phyloP scores from a whole-genome alignment of 768 basidiomycete genomes.

The Podaxis mareebaensis region DNA sequence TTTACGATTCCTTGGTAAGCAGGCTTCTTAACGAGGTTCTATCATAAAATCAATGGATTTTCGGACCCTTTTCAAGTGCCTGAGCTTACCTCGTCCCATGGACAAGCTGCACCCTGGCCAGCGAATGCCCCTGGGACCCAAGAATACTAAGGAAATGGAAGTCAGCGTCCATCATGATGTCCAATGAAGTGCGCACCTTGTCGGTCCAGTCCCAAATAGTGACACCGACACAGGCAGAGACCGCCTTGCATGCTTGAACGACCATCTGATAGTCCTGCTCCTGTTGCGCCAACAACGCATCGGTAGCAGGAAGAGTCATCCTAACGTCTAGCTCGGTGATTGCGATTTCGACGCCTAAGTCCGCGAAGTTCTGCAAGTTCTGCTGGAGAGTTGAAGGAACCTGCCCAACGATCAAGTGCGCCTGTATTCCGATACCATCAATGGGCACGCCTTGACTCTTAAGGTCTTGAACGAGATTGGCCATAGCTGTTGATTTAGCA shows the following conservation, averaged over 20 bases:
- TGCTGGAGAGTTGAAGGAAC: constrained; percentile 47
- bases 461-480: constrained; percentile 48
- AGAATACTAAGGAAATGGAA: constrained; percentile 29
- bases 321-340: constrained; percentile 67
- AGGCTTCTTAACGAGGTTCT: background rate
- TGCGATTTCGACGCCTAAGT: constrained; percentile 62
- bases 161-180: background rate
- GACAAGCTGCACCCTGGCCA: constrained; percentile 37
- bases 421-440: constrained; percentile 58
- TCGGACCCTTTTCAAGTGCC: background rate
- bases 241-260: constrained; percentile 49
- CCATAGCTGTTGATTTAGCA: constrained; percentile 55
- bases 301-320: constrained; percentile 52
- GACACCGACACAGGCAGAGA: constrained; percentile 40
- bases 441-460: constrained; percentile 46
- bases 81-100: constrained; percentile 36
- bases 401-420: constrained; percentile 56
- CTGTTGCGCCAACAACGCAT: constrained; percentile 51
- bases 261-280: constrained; percentile 56
- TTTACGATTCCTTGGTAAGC: background rate
- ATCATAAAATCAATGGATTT: background rate
- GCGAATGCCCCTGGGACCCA: constrained; percentile 38
- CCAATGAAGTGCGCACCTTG: constrained; percentile 26
- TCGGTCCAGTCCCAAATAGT: constrained; percentile 47
- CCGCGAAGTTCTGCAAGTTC: constrained; percentile 51